phyloP scores from a whole-genome alignment of 1,284 basidiomycete species.

The Malassezia japonica region DNA sequence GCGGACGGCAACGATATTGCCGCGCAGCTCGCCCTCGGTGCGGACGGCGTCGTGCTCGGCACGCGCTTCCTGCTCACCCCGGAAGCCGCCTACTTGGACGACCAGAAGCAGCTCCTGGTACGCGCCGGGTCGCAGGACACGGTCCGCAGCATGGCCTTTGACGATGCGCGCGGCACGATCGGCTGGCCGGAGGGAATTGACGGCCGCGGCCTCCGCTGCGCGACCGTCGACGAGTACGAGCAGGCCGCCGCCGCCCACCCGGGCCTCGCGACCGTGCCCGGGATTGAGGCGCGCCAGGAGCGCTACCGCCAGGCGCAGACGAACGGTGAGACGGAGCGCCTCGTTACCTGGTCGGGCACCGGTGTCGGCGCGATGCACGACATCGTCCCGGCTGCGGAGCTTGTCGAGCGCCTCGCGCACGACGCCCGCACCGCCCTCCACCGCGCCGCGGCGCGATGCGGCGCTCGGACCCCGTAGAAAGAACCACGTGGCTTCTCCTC shows the following conservation, averaged over 20 bases:
- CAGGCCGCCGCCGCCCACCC: conserved; percentile 16
- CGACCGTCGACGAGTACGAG: conserved; percentile 37
- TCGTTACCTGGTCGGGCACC: conserved; percentile 43
- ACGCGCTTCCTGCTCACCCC: conserved; percentile 42
- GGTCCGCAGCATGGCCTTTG: conserved; percentile 36
- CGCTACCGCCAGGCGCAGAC: conserved; percentile 33
- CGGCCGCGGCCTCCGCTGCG: conserved; percentile 34
- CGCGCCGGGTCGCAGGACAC: conserved; percentile 23
- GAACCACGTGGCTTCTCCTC: not conserved
- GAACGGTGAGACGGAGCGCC: conserved; percentile 25
- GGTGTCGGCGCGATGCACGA: conserved; percentile 34
- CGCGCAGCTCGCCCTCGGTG: conserved; percentile 30
- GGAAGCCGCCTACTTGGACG: conserved; percentile 31
- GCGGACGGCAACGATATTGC: conserved; percentile 28
- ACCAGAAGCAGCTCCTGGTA: conserved; percentile 34
- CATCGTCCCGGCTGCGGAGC: conserved; percentile 24
- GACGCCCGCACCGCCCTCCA: not conserved
- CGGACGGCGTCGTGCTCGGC: conserved; percentile 38
- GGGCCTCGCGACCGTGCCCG: conserved; percentile 12
- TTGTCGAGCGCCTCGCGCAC: conserved; percentile 16
- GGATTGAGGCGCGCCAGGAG: conserved; percentile 21
- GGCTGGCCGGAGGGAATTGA: conserved; percentile 43
- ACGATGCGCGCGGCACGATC: conserved; percentile 38
- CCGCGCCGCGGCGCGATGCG: not conserved
- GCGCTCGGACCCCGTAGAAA: not conserved